A percentile compares a stretch with the other conserved stretches of the same genome.
phyloP scores from a whole-genome alignment of 2,329 filamentous ascomycete species.

The Colletotrichum orchidophilum region DNA sequence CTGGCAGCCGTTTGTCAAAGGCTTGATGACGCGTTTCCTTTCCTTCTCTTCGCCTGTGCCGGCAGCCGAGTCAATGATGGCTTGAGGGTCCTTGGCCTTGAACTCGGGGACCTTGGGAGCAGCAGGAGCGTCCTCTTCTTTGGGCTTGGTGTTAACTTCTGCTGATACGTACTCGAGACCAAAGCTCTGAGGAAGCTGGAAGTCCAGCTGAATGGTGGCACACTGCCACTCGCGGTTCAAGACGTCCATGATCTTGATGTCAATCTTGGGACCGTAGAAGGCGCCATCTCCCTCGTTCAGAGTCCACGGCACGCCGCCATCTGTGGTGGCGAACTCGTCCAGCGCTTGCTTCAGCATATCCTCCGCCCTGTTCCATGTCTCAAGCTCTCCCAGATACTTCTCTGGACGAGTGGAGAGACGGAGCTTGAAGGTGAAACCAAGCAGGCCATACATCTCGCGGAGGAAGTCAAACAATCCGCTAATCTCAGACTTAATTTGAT shows the following conservation, averaged over 20 bases:
- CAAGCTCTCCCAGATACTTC: constrained; percentile 85
- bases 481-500: constrained; percentile 80
- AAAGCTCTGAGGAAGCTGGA: constrained; percentile 74
- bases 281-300: constrained; percentile 95
- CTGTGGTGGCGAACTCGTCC: constrained; percentile 70
- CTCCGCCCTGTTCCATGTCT: constrained; percentile 92
- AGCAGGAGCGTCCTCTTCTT: constrained; percentile 42
- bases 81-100: constrained; percentile 46
- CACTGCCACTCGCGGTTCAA: constrained; percentile 82
- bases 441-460: constrained; percentile 75
- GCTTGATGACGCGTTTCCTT: constrained; percentile 50
- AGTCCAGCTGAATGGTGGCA: constrained; percentile 94
- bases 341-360: constrained; percentile 81
- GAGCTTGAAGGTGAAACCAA: constrained; percentile 79
- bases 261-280: constrained; percentile 98
- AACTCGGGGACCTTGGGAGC: constrained; percentile 40
- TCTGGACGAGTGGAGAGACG: constrained; percentile 92
- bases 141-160: constrained; percentile 56
- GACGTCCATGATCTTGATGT: constrained; percentile 92
- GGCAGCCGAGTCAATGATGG: constrained; percentile 42
- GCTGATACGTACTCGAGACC: constrained; percentile 86
- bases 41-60: constrained; percentile 55
- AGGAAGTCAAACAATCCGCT: constrained; percentile 89
- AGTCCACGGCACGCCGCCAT: constrained; percentile 70
- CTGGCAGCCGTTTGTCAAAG: constrained; percentile 74